These are phyloP conservation scores for Fusarium longipes DNA, from an alignment of 2,329 filamentous ascomycete species.

Conservation along the genomic window DNA sequence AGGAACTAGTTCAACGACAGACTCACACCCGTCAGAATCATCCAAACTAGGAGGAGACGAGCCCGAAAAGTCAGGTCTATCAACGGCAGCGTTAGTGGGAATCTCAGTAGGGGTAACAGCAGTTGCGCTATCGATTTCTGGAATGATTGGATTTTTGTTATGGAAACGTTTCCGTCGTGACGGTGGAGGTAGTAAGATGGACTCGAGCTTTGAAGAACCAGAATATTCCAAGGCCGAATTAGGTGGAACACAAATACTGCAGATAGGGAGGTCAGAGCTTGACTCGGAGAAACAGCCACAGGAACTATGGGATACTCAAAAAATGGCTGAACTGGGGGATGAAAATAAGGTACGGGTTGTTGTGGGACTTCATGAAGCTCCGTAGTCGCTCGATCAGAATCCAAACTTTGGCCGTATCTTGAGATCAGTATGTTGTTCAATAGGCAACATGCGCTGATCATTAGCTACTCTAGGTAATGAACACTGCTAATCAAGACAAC, in stretches of 20 bases:
- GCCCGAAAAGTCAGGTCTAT: fast-evolving
- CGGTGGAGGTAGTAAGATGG: not conserved
- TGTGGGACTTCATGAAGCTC: conserved; percentile 10
- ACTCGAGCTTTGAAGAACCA: not conserved
- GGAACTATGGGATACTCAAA: conserved; percentile 20
- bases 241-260: not conserved
- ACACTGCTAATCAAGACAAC: no score
- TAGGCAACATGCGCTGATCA: no score
- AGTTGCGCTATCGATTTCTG: not conserved
- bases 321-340: not conserved
- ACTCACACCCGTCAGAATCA: not conserved
- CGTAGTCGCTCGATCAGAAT: not conserved
- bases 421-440: no score
- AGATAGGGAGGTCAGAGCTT: conserved; percentile 1
- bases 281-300: not conserved
- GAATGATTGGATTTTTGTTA: not conserved
- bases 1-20: not conserved
- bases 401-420: no score
- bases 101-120: conserved; percentile 11
- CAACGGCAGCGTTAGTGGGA: not conserved
- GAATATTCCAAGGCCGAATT: not conserved
- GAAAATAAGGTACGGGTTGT: conserved; percentile 9
- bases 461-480: no score
- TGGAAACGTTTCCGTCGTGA: not conserved
- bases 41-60: not conserved